Percentiles rank a stretch among this genome's conserved stretches.
phyloP scores from a whole-genome alignment of 2,329 filamentous ascomycete genomes.

The Aspergillus sp. region DNA sequence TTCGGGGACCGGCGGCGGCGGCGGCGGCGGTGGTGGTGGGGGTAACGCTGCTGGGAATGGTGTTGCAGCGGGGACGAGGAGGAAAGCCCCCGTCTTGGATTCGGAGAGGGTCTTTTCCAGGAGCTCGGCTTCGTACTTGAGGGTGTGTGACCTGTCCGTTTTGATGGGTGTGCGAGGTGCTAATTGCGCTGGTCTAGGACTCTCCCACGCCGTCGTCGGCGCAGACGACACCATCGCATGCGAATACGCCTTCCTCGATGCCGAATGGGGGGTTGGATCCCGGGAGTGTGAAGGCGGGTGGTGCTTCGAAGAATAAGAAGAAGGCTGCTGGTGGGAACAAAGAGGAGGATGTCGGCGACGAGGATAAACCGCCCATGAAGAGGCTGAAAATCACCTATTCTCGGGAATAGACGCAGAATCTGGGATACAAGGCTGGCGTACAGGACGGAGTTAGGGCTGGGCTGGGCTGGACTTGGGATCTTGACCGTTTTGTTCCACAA shows the following conservation, averaged over 20 bases:
- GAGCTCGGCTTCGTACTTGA: conserved; percentile 41
- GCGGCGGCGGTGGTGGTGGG: no score
- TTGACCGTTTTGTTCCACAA: no score
- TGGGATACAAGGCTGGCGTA: no score
- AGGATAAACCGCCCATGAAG: conserved; percentile 31
- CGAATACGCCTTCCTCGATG: conserved; percentile 34
- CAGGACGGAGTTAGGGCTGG: no score
- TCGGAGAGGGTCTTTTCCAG: conserved; percentile 39
- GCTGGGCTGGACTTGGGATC: no score
- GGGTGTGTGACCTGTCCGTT: conserved; percentile 19
- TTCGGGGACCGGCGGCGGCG: conserved; percentile 10
- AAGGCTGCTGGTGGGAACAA: conserved; percentile 25
- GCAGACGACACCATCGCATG: conserved; percentile 39
- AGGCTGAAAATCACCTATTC: conserved; percentile 39
- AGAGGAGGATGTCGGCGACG: conserved; percentile 24
- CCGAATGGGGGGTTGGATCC: conserved; percentile 9
- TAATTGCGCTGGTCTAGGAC: conserved; percentile 21
- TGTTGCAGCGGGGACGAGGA: conserved; percentile 20
- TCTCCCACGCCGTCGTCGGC: conserved; percentile 36
- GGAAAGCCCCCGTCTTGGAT: conserved; percentile 38
- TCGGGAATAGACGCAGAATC: conserved; percentile 27
- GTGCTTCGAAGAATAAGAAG: conserved; percentile 34
- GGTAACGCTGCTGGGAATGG: conserved; percentile 6
- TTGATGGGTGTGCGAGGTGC: neutral
- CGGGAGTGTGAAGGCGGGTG: conserved; percentile 15